Conservation (phyloP, 352 stramenopile species). For the Phytophthora hibernalis region DNA sequence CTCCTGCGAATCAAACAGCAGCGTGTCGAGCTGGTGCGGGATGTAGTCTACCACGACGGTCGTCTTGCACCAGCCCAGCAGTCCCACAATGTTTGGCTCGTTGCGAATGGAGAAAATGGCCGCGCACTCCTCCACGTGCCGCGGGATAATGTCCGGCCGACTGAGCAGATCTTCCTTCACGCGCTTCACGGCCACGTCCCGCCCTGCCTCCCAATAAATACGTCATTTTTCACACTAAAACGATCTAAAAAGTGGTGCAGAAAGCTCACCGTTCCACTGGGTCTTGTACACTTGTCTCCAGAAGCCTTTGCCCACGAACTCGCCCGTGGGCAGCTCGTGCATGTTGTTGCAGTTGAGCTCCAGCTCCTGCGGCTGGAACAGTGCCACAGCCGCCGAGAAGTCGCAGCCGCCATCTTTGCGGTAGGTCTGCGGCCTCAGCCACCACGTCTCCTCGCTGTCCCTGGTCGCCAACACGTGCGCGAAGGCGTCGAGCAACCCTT, state of each 20-base stretch:
- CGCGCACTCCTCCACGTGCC: slow-evolving; percentile 75
- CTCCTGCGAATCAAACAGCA: slow-evolving; percentile 62
- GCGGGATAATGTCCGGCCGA: slow-evolving; percentile 68
- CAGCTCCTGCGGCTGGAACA: slow-evolving; percentile 65
- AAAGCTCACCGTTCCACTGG: slow-evolving; percentile 65
- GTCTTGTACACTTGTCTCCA: slow-evolving; percentile 78
- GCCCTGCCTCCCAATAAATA: slow-evolving; percentile 36
- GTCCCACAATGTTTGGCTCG: slow-evolving; percentile 71
- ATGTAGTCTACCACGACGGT: slow-evolving; percentile 83
- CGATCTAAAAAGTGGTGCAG: not conserved
- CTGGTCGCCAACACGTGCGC: slow-evolving; percentile 5
- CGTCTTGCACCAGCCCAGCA: slow-evolving; percentile 81
- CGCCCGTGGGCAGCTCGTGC: slow-evolving; percentile 49
- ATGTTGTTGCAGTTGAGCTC: slow-evolving; percentile 81
- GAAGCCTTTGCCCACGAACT: slow-evolving; percentile 73
- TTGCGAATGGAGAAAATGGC: slow-evolving; percentile 76
- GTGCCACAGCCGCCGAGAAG: slow-evolving; percentile 60
- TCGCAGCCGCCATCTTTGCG: slow-evolving; percentile 64
- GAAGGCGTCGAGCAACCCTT: slow-evolving; percentile 17
- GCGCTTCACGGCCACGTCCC: slow-evolving; percentile 69
- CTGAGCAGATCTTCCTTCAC: slow-evolving; percentile 68
- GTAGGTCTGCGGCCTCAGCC: slow-evolving; percentile 57
- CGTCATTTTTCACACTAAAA: not conserved
- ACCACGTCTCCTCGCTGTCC: slow-evolving; percentile 48
- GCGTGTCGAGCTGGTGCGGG: slow-evolving; percentile 61